phyloP scores from a whole-genome alignment of 2,329 filamentous ascomycete genomes.

The Neofusicoccum parvum region DNA sequence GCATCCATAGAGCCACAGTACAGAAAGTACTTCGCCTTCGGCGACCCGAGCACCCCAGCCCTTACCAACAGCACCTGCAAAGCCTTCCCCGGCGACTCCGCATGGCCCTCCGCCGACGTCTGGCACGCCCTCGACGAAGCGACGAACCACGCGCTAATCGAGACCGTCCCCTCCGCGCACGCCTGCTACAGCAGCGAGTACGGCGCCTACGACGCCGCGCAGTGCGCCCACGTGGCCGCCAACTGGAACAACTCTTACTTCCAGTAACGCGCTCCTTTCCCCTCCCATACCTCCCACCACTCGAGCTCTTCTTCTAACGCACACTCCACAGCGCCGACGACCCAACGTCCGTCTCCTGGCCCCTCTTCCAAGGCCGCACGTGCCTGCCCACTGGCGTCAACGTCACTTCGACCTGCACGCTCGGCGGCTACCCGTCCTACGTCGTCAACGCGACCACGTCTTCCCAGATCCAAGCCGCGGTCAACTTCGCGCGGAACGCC shows the following conservation, averaged over 20 bases:
- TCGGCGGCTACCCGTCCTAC: background rate
- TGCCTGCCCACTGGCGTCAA: conserved; percentile 23
- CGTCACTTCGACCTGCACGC: conserved; percentile 26
- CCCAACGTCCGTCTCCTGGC: background rate
- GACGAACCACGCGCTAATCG: conserved; percentile 46
- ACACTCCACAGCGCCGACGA: conserved; percentile 45
- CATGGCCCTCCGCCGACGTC: conserved; percentile 51
- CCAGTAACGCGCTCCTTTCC: conserved; percentile 33
- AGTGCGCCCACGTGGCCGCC: conserved; percentile 25
- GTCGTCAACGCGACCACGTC: conserved; percentile 25
- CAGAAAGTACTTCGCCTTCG: background rate
- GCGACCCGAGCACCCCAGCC: background rate
- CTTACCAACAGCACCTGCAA: conserved; percentile 43
- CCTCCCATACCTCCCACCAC: background rate
- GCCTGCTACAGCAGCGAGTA: conserved; percentile 40
- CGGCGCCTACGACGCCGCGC: conserved; percentile 30
- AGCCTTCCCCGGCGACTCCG: conserved; percentile 47
- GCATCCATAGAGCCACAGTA: background rate
- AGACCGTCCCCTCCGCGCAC: conserved; percentile 44
- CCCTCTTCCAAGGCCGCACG: conserved; percentile 39
- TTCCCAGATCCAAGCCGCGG: conserved; percentile 24
- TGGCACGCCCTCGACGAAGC: conserved; percentile 53
- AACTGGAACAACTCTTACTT: conserved; percentile 35
- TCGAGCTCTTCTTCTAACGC: background rate
- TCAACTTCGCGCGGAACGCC: conserved; percentile 33